A percentile compares a stretch with the other conserved stretches of the same genome.
Evolutionary conservation across 768 basidiomycete genomes (phyloP).

Genomic region (Suillus alpinus): DNA sequence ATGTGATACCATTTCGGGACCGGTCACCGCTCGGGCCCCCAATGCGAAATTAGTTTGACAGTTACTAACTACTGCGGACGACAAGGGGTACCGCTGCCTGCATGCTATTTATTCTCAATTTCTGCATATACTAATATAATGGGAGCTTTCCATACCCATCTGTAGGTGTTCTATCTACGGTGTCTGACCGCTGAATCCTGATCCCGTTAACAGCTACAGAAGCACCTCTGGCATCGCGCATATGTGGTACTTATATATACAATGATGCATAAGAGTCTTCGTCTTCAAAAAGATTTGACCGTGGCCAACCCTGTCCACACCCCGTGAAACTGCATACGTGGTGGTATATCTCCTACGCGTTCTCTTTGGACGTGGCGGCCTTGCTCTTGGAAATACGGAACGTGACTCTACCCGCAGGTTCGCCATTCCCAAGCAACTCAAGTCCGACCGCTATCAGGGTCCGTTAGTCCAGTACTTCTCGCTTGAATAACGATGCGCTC

Average conservation of each 20-base stretch:
- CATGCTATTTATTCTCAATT: background rate
- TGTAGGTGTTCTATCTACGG: too few species aligned
- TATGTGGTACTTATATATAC: background rate
- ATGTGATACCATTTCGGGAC: too few species aligned
- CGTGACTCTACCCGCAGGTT: conserved; percentile 26
- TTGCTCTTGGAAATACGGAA: conserved; percentile 25
- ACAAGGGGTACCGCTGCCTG: background rate
- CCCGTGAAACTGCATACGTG: background rate
- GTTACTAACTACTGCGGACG: too few species aligned
- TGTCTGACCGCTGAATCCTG: background rate
- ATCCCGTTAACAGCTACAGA: background rate
- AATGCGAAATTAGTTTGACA: too few species aligned
- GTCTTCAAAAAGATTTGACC: background rate
- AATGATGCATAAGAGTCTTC: background rate
- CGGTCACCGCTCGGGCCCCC: too few species aligned
- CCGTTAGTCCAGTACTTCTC: background rate
- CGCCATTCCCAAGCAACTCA: conserved; percentile 29
- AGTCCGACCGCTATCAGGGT: conserved; percentile 23
- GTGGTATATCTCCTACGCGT: background rate
- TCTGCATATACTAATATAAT: background rate
- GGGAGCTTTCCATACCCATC: background rate
- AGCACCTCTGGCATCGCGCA: background rate
- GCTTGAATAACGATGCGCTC: background rate
- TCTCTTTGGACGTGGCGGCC: conserved; percentile 4
- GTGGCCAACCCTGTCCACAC: background rate